phyloP scores from a whole-genome alignment of 371 early-diverging fungal species.

The Rhizomucor miehei region DNA sequence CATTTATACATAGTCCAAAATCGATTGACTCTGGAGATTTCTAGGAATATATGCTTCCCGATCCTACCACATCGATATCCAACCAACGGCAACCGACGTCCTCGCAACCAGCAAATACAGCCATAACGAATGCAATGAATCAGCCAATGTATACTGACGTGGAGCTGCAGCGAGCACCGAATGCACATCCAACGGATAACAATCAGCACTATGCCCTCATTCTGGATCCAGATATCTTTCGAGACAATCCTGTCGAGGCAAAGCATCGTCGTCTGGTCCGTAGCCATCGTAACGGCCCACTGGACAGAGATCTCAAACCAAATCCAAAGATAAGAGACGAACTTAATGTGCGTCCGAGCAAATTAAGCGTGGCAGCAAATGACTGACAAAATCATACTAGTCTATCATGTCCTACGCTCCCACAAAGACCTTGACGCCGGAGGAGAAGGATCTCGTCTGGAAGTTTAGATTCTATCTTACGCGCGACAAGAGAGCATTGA shows the following conservation, averaged over 20 bases:
- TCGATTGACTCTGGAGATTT: not conserved
- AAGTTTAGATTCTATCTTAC: slow-evolving; percentile 94
- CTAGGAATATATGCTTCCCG: slow-evolving; percentile 32
- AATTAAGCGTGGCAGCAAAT: not conserved
- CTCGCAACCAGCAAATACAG: slow-evolving; percentile 17
- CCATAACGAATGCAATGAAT: slow-evolving; percentile 33
- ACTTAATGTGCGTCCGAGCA: slow-evolving; percentile 62
- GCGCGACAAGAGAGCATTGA: slow-evolving; percentile 87
- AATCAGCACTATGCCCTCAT: slow-evolving; percentile 37
- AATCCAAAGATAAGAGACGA: slow-evolving; percentile 93
- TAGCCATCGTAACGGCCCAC: slow-evolving; percentile 84
- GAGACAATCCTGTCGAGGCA: slow-evolving; percentile 93
- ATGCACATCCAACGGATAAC: slow-evolving; percentile 17
- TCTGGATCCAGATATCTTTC: slow-evolving; percentile 68
- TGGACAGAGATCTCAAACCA: slow-evolving; percentile 94
- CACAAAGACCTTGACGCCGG: slow-evolving; percentile 71
- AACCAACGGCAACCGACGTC: slow-evolving; percentile 3
- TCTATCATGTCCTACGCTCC: slow-evolving; percentile 91
- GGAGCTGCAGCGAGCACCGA: not conserved
- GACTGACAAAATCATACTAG: slow-evolving; percentile 33
- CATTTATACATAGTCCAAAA: not conserved
- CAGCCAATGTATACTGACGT: slow-evolving; percentile 20
- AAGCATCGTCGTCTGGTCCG: slow-evolving; percentile 93
- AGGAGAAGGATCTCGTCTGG: slow-evolving; percentile 95
- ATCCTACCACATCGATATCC: slow-evolving; percentile 15